Evolutionary conservation across 2,329 filamentous ascomycete species (phyloP), one percentile per base, ranked within the genome.

Genomic region (Sclerotinia nivalis): DNA sequence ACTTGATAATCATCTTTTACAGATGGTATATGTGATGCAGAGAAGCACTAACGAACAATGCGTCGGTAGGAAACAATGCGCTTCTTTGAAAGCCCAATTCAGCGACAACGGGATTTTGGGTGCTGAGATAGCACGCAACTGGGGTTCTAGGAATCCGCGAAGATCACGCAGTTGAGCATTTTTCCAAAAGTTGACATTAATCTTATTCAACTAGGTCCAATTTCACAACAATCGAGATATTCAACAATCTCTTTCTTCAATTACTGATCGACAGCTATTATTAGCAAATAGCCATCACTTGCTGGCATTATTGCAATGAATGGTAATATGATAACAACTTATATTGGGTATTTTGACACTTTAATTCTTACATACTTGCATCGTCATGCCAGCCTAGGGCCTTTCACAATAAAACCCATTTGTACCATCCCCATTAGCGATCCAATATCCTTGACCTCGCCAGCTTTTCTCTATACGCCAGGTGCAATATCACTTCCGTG

Each of bases 331-430:
- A 65, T 37, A 49, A 34, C 2, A 25, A 37, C 61, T 52, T 65
- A 34, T 52, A 52, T 65, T 40, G 47, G 61, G 61, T 65, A 65
- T 65, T 65, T 64, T 65, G 18, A 65, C 25, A 65, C 9, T 65
- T n/a, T 34, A 52, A 28, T 52, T 52, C 47, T 64, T 65, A 52
- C 61, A 64, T 40, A 62, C 49, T 28, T 65, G 22, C 61, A 34
- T 37, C 25, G 6, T 47, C 47, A 25, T 65, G n/a, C 34, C 31
- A 52, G 18, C 31, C 8, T 28, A n/a, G n/a, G n/a, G 47, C n/a
- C 18, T 37, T 52, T 65, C n/a, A 40, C 61, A 47, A 40, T 18
- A 40, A 50, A 2, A 6, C 34, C n/a, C 15, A 40, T 28, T 52
- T 52, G 8, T 40, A 40, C 34, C 61, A 52, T 49, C 43, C 9